These are phyloP conservation scores for Pichia pseudocactophila DNA, from an alignment of 805 yeast genomes.

Conservation along the genomic window DNA sequence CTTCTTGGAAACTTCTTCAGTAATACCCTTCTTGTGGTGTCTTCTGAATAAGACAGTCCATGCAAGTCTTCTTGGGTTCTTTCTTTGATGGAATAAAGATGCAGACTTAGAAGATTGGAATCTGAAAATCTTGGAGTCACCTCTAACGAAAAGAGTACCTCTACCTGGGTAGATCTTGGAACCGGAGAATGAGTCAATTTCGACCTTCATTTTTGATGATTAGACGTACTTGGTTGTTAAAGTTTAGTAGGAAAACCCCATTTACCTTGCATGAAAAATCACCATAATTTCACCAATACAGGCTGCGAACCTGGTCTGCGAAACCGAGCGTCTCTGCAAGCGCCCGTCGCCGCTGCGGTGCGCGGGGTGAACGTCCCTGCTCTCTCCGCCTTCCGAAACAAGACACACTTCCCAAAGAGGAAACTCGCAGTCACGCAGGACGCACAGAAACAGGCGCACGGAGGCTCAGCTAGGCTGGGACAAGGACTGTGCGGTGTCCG, in stretches of 20 bases:
- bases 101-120: slow-evolving; percentile 97
- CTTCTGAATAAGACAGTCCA: slow-evolving; percentile 99
- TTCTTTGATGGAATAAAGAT: slow-evolving; percentile 98
- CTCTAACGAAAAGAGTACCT: slow-evolving; percentile 98
- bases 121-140: slow-evolving; percentile 99
- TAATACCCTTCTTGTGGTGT: slow-evolving; percentile 99
- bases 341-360: not conserved
- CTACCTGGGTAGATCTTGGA: slow-evolving; percentile 99
- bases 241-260: not conserved
- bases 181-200: slow-evolving; percentile 99
- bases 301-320: not conserved
- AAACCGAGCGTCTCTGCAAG: not conserved
- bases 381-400: no score
- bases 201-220: slow-evolving; percentile 77
- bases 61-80: slow-evolving; percentile 99
- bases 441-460: no score
- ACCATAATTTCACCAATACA: not conserved
- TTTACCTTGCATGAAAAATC: not conserved
- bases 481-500: not conserved
- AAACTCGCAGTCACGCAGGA: no score
- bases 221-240: slow-evolving; percentile 3
- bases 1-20: slow-evolving; percentile 97
- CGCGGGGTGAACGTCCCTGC: no score
- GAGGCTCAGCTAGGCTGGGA: no score
- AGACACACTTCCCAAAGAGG: no score